Percentiles rank a stretch among this genome's conserved stretches.
Evolutionary conservation across 2,329 filamentous ascomycete genomes (phyloP).

Genomic region (Aspergillus jensenii): DNA sequence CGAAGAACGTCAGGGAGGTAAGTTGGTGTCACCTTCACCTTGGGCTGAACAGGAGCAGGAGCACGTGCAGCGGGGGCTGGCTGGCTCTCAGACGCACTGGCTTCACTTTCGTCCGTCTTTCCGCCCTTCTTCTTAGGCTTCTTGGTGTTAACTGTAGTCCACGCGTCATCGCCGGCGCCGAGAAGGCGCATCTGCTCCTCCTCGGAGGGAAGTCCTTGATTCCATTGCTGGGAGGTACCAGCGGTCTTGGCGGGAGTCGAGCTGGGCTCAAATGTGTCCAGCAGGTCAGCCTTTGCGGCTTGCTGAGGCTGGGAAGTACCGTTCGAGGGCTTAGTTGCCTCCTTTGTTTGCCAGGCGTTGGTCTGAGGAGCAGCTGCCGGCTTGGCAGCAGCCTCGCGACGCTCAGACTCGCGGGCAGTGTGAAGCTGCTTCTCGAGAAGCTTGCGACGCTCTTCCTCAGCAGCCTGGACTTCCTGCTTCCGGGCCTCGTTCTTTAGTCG

Average conservation of each 20-base stretch:
- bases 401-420: constrained; percentile 76
- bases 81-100: constrained; percentile 39
- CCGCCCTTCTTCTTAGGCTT: constrained; percentile 52
- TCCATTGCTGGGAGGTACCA: constrained; percentile 39
- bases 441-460: constrained; percentile 74
- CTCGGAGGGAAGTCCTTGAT: constrained; percentile 55
- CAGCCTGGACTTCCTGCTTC: constrained; percentile 71
- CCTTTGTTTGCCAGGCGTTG: constrained; percentile 57
- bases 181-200: constrained; percentile 60
- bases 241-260: constrained; percentile 14
- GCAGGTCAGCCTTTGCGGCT: constrained; percentile 28
- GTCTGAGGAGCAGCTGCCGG: constrained; percentile 43
- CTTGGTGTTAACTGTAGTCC: constrained; percentile 63
- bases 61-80: constrained; percentile 23
- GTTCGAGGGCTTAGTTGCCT: constrained; percentile 23
- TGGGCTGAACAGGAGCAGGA: constrained; percentile 31
- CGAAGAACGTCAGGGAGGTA: constrained; percentile 34
- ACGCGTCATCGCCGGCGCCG: constrained; percentile 53
- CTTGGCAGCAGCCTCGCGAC: constrained; percentile 65
- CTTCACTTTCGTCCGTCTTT: constrained; percentile 46
- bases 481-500: constrained; percentile 80
- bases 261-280: constrained; percentile 46
- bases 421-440: constrained; percentile 82
- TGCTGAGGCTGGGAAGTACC: constrained; percentile 19
- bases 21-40: constrained; percentile 36